Base-by-base conservation (phyloP, 768 basidiomycete genomes). In the Boletus sensibilis region DNA sequence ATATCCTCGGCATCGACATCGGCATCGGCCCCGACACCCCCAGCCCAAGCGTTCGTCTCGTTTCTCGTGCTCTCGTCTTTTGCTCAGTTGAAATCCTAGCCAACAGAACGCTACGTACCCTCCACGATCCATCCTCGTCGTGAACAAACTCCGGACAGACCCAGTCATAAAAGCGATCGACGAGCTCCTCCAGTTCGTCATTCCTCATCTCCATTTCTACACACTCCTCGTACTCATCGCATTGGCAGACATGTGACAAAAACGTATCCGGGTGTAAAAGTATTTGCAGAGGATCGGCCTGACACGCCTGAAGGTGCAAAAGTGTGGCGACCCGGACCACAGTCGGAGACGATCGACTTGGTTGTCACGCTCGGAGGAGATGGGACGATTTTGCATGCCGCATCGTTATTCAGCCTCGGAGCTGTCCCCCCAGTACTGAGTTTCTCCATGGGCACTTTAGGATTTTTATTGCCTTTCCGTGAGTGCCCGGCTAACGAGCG, bases 401-500 rank as follows among this genome's bases (percentile, higher is more conserved):
- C 94, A 1, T 92, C 92, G 8, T 75, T 98, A 10, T 98, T 98
- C 72, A 90, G 86, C 62, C 77, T 84, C 4, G 92, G 90, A n/a
- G 90, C 90, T 21, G 94, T 97, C 9, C 95, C 95, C 5, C 95
- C 95, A 0, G 94, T 88, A 0, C 68, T 83, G 34, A 81, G 81
- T 55, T 80, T 83, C 62, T 80, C 78, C 10, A 79, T 82, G 79
- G 95, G 95, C 9, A 94, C 92, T 10, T 78, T 98, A 0, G 95
- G 95, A 4, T 98, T 98, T 72, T 76, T 98, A 7, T 79, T 97
- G 21, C 95, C 95, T 1, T 97, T 97, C 70, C 91, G 95, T 94
- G 66, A 75, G 95, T 64, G 1, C 39, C 55, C 50, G 47, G 4
- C 21, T 14, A 10, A 34, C 20, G 2, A 35, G 50, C 45, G 27